phyloP scores from a whole-genome alignment of 768 basidiomycete genomes.

The Sarcodon aspratus region DNA sequence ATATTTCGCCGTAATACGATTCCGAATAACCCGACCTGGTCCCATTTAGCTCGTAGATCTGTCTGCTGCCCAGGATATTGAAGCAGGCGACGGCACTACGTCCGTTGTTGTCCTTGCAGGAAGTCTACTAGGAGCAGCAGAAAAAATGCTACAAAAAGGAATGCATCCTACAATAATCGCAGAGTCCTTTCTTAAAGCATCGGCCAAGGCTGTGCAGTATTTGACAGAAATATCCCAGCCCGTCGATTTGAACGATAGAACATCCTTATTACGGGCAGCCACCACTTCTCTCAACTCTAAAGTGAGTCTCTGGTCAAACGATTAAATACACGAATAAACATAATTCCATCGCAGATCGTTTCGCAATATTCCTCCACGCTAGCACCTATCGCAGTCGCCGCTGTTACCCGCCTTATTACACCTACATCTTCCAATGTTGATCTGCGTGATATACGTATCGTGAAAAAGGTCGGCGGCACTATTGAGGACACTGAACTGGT shows the following conservation, averaged over 20 bases:
- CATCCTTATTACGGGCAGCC: constrained; percentile 81
- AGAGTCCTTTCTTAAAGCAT: constrained; percentile 89
- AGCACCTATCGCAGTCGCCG: constrained; percentile 97
- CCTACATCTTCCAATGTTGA: constrained; percentile 91
- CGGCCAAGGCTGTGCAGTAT: constrained; percentile 87
- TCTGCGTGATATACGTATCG: constrained; percentile 88
- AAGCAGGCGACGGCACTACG: constrained; percentile 98
- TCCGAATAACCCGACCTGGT: not conserved
- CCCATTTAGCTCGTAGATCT: constrained; percentile 82
- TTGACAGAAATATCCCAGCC: constrained; percentile 87
- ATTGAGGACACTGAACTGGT: constrained; percentile 98
- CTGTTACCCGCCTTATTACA: constrained; percentile 85
- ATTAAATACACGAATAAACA: no score
- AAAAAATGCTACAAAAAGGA: constrained; percentile 93
- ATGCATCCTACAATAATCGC: constrained; percentile 97
- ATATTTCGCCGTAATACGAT: constrained; percentile 1
- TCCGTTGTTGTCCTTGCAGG: constrained; percentile 96
- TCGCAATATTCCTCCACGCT: constrained; percentile 98
- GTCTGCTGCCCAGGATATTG: constrained; percentile 95
- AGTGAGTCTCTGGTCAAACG: constrained; percentile 26
- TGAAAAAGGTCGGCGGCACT: constrained; percentile 97
- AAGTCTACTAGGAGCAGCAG: constrained; percentile 84
- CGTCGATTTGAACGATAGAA: constrained; percentile 81
- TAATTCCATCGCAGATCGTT: constrained; percentile 58
- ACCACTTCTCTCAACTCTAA: constrained; percentile 96